These are phyloP conservation scores for Ophiostoma novo-ulmi DNA, from an alignment of 2,329 filamentous ascomycete species.

Conservation along the genomic window DNA sequence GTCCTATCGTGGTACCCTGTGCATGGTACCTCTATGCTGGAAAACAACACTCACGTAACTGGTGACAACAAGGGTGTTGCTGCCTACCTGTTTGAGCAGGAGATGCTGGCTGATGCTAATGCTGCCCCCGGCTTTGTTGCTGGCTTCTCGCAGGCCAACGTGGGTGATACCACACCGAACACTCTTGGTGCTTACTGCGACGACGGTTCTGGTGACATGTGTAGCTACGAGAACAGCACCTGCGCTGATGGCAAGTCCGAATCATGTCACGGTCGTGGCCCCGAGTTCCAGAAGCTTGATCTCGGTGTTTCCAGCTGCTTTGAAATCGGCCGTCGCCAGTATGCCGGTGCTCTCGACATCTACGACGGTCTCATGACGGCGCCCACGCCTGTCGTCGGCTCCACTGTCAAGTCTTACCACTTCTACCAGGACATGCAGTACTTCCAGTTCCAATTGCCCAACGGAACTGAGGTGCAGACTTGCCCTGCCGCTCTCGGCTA, in stretches of 20 bases:
- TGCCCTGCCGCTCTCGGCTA: conserved; percentile 87
- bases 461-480: conserved; percentile 63
- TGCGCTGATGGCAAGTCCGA: conserved; percentile 67
- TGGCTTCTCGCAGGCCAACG: conserved; percentile 85
- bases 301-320: conserved; percentile 68
- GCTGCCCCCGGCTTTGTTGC: conserved; percentile 66
- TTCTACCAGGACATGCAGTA: conserved; percentile 76
- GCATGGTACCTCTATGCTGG: conserved; percentile 84
- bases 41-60: conserved; percentile 82
- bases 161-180: conserved; percentile 85
- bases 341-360: conserved; percentile 48
- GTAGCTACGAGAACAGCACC: conserved; percentile 75
- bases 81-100: conserved; percentile 74
- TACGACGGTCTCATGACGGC: conserved; percentile 46
- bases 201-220: conserved; percentile 67
- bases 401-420: conserved; percentile 74
- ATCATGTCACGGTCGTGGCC: conserved; percentile 68
- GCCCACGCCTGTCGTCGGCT: conserved; percentile 52
- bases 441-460: conserved; percentile 67
- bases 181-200: conserved; percentile 81
- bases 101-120: conserved; percentile 44
- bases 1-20: conserved; percentile 87
- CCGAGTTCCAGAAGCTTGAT: conserved; percentile 62
- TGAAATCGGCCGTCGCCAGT: conserved; percentile 72
- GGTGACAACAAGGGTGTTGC: conserved; percentile 94